Evolutionary conservation across 371 early-diverging fungal genomes (phyloP).

Genomic region (Apophysomyces sp.): DNA sequence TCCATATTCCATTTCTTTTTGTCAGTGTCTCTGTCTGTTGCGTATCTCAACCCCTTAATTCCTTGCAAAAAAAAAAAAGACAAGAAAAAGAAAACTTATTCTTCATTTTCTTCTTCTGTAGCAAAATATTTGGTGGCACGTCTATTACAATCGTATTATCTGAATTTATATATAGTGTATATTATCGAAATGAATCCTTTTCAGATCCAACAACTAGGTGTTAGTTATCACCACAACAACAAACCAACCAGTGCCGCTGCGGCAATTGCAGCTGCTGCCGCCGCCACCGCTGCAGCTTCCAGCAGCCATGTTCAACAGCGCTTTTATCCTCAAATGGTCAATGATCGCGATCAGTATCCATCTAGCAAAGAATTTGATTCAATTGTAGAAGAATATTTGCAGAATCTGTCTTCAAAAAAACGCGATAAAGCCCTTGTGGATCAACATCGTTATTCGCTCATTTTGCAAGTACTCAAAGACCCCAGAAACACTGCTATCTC

Average conservation of each 20-base stretch:
- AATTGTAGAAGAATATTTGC: conserved; percentile 53
- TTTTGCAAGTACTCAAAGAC: conserved; percentile 54
- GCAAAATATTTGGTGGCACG: background rate
- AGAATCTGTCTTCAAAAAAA: conserved; percentile 59
- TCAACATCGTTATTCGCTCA: conserved; percentile 52
- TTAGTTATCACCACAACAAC: background rate
- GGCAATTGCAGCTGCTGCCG: conserved; percentile 5
- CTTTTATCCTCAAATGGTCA: conserved; percentile 3
- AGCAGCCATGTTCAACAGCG: background rate
- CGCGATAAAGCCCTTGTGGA: conserved; percentile 62
- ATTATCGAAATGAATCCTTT: background rate
- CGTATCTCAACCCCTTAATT: background rate
- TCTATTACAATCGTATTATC: background rate
- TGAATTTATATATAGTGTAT: background rate
- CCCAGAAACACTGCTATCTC: conserved; percentile 61
- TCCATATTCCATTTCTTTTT: conserved; percentile 7
- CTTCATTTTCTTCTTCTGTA: background rate
- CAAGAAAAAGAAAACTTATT: too few species aligned
- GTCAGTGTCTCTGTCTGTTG: conserved; percentile 1
- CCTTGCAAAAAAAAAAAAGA: conserved; percentile 9
- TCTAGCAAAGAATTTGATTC: conserved; percentile 36
- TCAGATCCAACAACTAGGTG: background rate
- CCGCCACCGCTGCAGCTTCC: conserved; percentile 1
- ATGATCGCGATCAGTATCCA: conserved; percentile 42
- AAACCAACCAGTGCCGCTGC: conserved; percentile 1